Base-by-base conservation (phyloP, 1,139 yeast genomes). In the Lizanozyma gosingica region DNA sequence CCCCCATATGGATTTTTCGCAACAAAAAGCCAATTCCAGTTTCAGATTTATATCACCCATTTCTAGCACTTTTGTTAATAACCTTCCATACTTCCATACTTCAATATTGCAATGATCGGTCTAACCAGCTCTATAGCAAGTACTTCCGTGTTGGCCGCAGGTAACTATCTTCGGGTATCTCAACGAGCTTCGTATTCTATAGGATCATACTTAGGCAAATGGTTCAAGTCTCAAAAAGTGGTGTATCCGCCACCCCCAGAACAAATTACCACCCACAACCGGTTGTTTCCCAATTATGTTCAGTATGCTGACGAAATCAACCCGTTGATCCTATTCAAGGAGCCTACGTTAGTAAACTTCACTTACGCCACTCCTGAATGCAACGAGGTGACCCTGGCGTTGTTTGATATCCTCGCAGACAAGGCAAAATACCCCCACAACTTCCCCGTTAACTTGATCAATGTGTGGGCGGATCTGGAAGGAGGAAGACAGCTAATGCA, bases 401-500 rank as follows among this genome's bases (percentile, higher is more conserved):
- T 70, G 36, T 67, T 65, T 48, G 69, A 67, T 39, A 51, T 65
- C 8, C 55, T 70, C 9, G 29, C 67, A 36, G 57, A 63, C 44
- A 51, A 57, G 39, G 50, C 52, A 17, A 59, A 56, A 44, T 22
- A 22, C 11, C 29, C 29, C 11, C 29, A 22, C 11, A 46, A 50
- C 18, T 41, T 36, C 15, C 57, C 63, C 3, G 63, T 69, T 22
- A 64, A 62, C 41, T 52, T 68, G 51, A 72, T 63, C 15, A 69
- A 65, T 45, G 61, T 70, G 14, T 53, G 66, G 33, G 62, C 67
- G 40, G 73, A 67, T 44, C 48, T 60, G 3, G 52, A 54, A 11
- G 74, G 67, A n/a, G 67, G 71, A 3, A 55, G 64, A 39, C 73
- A 67, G 17, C 54, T 68, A 43, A 63, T 67, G 67, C 47, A 57